Evolutionary conservation across 2,329 filamentous ascomycete species (phyloP).

Genomic region (Clonostachys rhizophaga): DNA sequence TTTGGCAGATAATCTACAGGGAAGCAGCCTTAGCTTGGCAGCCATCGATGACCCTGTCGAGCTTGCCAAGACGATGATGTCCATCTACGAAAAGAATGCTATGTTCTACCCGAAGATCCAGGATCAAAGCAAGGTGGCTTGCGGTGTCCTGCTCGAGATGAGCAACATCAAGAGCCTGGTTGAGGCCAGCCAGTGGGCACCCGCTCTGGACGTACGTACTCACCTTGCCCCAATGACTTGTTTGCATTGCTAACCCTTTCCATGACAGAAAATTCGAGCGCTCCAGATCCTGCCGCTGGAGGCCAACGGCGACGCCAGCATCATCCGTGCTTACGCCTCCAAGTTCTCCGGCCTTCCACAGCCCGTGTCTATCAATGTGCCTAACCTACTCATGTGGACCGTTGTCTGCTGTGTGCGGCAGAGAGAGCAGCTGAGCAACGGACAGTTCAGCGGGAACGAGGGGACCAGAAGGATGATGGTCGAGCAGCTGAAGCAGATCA

Average conservation of each 20-base stretch:
- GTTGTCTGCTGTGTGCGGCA: constrained; percentile 81
- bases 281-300: constrained; percentile 78
- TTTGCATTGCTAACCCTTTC: neutral
- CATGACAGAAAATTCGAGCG: constrained; percentile 61
- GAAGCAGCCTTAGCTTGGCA: constrained; percentile 56
- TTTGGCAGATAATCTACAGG: constrained; percentile 22
- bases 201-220: constrained; percentile 52
- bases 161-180: constrained; percentile 55
- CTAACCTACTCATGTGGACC: constrained; percentile 90
- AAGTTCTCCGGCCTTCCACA: constrained; percentile 76
- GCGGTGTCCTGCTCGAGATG: constrained; percentile 54
- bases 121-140: constrained; percentile 51
- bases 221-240: neutral
- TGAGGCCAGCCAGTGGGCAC: constrained; percentile 49
- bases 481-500: constrained; percentile 71
- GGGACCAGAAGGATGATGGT: constrained; percentile 60
- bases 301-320: constrained; percentile 68
- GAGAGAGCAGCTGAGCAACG: constrained; percentile 60
- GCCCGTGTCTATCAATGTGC: constrained; percentile 82
- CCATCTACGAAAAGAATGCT: constrained; percentile 55
- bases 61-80: constrained; percentile 56
- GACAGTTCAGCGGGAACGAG: constrained; percentile 71
- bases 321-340: constrained; percentile 75
- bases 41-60: constrained; percentile 57
- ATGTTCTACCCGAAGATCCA: constrained; percentile 57